Evolutionary conservation across 2,329 filamentous ascomycete species (phyloP), one percentile per base, ranked within the genome.

Genomic region (Arachnomyces sp.): DNA sequence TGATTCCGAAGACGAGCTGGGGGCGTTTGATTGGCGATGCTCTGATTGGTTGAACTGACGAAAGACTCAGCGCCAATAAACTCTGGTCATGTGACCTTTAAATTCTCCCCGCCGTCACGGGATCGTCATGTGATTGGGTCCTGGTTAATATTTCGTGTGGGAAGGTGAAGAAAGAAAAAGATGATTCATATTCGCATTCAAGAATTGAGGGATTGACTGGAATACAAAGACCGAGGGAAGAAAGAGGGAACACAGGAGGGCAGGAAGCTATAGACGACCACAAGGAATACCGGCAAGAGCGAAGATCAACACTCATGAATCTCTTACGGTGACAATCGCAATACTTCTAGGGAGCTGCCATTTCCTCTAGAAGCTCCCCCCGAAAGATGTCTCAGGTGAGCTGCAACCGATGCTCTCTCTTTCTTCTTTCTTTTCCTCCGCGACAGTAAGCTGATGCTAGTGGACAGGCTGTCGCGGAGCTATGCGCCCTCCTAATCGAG

Each of bases 401-500:
- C 67, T 37, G 14, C 18, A 14, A 18, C 34, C 5, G 34, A 25
- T 13, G 31, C n/a, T 5, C 31, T 7, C 15, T 12, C 31, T 32
- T 32, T 12, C 31, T 4, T 32, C 31, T 13, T 32, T 5, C 15
- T 16, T 32, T 12, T 32, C 4, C 31, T 16, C 31, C 4, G 21
- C 21, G 21, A 25, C 21, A 25, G 21, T 25, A 25, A 25, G 21
- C 51, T 54, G 48, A 50, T 50, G 40, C 42, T 47, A 42, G 47
- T 45, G 46, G 34, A 51, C 49, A 87, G 70, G 77, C 84, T 61
- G 75, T 84, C 52, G 80, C 84, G 57, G 86, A 95, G 77, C 85
- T 96, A 59, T 95, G 87, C 72, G 78, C 82, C 69, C 80, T 94
- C 60, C 76, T 95, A 48, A 82, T 96, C 48, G 81, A 88, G 59